Evolutionary conservation across 192 early-diverging fungal genomes (phyloP).

Genomic region (Linnemannia hyalina): DNA sequence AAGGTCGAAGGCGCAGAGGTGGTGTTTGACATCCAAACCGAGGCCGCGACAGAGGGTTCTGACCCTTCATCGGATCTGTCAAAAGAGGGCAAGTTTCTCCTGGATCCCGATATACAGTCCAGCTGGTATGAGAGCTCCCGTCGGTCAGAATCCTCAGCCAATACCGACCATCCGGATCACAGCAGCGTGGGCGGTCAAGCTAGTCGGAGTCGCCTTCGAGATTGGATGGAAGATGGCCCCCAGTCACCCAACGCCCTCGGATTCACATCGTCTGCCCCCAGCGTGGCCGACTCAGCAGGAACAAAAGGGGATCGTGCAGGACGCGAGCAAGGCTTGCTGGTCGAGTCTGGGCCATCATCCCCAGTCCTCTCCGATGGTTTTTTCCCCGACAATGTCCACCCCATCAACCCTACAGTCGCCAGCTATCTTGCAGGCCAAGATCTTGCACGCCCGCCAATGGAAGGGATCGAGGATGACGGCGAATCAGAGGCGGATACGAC

Average conservation of each 20-base stretch:
- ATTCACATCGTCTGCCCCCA: slow-evolving; percentile 18
- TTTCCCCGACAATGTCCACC: slow-evolving; percentile 35
- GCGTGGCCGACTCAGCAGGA: slow-evolving; percentile 24
- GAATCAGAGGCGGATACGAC: slow-evolving; percentile 55
- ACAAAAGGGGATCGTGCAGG: slow-evolving; percentile 29
- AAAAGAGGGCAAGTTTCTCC: slow-evolving; percentile 22
- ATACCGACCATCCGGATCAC: slow-evolving; percentile 33
- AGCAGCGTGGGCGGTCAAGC: not conserved
- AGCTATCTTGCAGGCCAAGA: slow-evolving; percentile 49
- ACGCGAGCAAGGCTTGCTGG: slow-evolving; percentile 22
- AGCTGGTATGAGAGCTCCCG: slow-evolving; percentile 43
- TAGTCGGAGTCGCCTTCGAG: slow-evolving; percentile 36
- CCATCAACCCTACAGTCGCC: slow-evolving; percentile 45
- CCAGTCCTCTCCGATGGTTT: slow-evolving; percentile 49
- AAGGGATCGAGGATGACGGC: slow-evolving; percentile 44
- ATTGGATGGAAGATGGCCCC: slow-evolving; percentile 43
- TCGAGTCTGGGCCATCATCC: slow-evolving; percentile 42
- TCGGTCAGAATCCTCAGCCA: slow-evolving; percentile 41
- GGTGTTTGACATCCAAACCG: slow-evolving; percentile 66
- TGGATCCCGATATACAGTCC: slow-evolving; percentile 38
- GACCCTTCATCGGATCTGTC: slow-evolving; percentile 10
- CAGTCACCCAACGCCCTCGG: slow-evolving; percentile 24
- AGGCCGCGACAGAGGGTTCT: slow-evolving; percentile 24
- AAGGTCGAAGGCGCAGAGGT: slow-evolving; percentile 70
- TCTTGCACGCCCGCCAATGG: slow-evolving; percentile 21